phyloP scores from a whole-genome alignment of 1,284 basidiomycete genomes.

The Sutorius eximius region DNA sequence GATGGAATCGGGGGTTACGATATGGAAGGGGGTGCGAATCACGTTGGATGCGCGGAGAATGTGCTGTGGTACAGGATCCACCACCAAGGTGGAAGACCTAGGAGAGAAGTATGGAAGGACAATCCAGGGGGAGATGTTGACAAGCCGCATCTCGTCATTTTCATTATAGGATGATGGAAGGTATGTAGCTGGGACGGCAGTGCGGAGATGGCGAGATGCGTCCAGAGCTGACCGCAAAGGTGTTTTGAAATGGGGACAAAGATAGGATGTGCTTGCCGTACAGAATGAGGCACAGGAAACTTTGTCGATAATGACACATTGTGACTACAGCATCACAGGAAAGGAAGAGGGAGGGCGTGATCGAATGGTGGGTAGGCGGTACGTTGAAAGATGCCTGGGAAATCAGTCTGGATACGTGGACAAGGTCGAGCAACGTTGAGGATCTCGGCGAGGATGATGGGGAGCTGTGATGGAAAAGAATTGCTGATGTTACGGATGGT shows the following conservation, averaged over 20 bases:
- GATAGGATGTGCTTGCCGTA: conserved; percentile 10
- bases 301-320: conserved; percentile 1
- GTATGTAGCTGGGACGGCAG: conserved; percentile 9
- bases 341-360: conserved; percentile 6
- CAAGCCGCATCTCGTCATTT: conserved; percentile 27
- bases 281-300: conserved; percentile 20
- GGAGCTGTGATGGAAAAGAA: conserved; percentile 3
- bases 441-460: conserved; percentile 6
- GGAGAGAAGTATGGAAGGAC: conserved; percentile 30
- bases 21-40: conserved; percentile 22
- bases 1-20: conserved; percentile 3
- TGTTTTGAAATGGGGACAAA: conserved; percentile 19
- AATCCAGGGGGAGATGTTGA: conserved; percentile 23
- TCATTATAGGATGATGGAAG: conserved; percentile 21
- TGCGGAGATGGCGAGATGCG: conserved; percentile 30
- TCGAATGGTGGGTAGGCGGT: background rate
- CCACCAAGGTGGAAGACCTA: conserved; percentile 20
- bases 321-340: conserved; percentile 23
- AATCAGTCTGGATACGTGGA: background rate
- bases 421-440: background rate
- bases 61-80: conserved; percentile 30
- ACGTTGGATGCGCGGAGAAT: conserved; percentile 16
- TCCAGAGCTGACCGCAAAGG: conserved; percentile 11
- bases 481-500: conserved; percentile 3
- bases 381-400: background rate